Evolutionary conservation across 345 rosid genomes (phyloP), one percentile per base, ranked within the genome.

Genomic region (Turnera subulata): DNA sequence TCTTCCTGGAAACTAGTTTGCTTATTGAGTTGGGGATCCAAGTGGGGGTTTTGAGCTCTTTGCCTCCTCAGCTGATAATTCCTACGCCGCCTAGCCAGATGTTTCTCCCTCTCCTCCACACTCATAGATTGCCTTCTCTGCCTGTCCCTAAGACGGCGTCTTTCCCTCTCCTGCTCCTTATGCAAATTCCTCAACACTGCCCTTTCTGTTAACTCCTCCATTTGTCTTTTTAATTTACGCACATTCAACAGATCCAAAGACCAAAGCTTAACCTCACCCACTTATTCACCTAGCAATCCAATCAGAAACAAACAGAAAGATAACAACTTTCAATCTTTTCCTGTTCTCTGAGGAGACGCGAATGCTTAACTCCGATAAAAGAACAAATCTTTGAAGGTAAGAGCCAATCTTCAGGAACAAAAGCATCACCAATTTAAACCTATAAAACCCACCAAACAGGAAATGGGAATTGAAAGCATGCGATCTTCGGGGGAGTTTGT

Each of bases 71-170:
- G 69, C 61, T 85, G 94, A 52, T 93, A 89, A 59, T 93, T 89
- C 56, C 81, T 77, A 17, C 99, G 91, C 16, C 99, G 94, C 51
- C 96, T 61, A 46, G 97, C 94, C 35, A 93, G 86, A 75, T 93
- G 97, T 32, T 74, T 85, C 47, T 93, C 97, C 69, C 86, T 83
- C 73, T 93, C 96, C 40, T 85, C 92, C 24, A 70, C 76, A 71
- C 83, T 89, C 97, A 93, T 93, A 21, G 90, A 82, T 48, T 84
- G 94, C 64, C 97, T 78, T 62, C 99, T 82, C 55, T 93, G 85
- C 63, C 97, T 72, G 64, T 89, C 97, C 48, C 90, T 66, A 35
- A 81, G 63, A 58, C 99, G 91, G 22, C 99, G 73, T 20, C 93
- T 74, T 48, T 89, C 97, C 43, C 88, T 79, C 45, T 93, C 96